Evolutionary conservation across 2,329 filamentous ascomycete genomes (phyloP), one percentile per base, ranked within the genome.

Genomic region (Calonectria pteridis): DNA sequence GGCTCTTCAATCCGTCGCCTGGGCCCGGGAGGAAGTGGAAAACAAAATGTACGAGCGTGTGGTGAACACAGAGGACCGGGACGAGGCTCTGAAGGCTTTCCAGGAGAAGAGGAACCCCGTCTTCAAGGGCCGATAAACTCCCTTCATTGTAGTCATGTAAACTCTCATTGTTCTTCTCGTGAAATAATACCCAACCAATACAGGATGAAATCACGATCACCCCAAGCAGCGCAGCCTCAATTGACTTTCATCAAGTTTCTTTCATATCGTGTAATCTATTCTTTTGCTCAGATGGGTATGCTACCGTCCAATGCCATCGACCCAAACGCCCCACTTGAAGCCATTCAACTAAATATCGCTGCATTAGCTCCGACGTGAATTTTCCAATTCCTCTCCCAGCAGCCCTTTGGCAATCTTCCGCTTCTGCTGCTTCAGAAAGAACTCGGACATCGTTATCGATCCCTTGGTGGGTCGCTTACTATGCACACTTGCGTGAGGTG

Each of bases 81-180:
- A 95, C 80, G 97, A 98, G 88, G 97, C 97, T 43, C 87, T 99
- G 76, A 90, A 86, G 83, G 97, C 97, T 0, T 99, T 99, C 86
- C 85, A 84, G 73, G 90, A 92, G 82, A 92, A 91, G 88, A 87
- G 91, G 77, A 91, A 88, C 83, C 89, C 91, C 20, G 85, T 89
- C 5, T 92, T 92, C 78, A 90, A 87, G 81, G 89, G 90, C 1
- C 84, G 87, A 79, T 91, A 82, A 84, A 74, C 13, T 7, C 11
- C 11, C 67, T 46, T 28, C 9, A 49, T 33, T 16, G 23, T 53
- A 31, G 37, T 28, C 63, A 23, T 46, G 49, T 53, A 62, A 46
- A 69, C 14, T 29, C 16, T 14, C 16, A 33, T 49, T 64, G 18
- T 28, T 62, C n/a, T 29, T 28, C 23, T 28, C 55, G 33, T 62